Evolutionary conservation across 352 stramenopile species (phyloP).

Genomic region (Thraustochytrium sp.): DNA sequence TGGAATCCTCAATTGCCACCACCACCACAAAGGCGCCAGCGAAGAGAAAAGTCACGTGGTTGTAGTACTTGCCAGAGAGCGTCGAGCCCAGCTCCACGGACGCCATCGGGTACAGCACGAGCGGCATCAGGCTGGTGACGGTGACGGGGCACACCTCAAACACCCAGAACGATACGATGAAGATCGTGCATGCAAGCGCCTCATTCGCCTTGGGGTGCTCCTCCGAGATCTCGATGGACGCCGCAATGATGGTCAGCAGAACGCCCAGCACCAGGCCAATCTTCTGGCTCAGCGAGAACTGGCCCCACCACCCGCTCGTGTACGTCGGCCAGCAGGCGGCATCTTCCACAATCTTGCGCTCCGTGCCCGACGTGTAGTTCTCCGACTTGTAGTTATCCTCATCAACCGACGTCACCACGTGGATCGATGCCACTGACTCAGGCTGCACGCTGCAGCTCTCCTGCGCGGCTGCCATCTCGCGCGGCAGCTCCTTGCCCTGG

Average conservation of each 20-base stretch:
- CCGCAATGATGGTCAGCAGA: background rate
- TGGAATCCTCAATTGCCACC: background rate
- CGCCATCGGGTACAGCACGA: background rate
- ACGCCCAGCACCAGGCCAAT: background rate
- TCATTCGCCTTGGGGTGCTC: conserved; percentile 24
- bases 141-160: background rate
- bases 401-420: too few species aligned
- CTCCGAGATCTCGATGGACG: background rate
- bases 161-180: background rate
- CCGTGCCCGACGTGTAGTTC: too few species aligned
- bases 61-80: background rate
- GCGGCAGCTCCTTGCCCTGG: too few species aligned
- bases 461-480: too few species aligned
- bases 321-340: too few species aligned
- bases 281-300: background rate
- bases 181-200: background rate
- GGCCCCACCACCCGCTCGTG: too few species aligned
- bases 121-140: background rate
- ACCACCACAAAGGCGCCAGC: conserved; percentile 7
- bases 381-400: too few species aligned
- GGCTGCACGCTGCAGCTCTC: too few species aligned
- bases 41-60: conserved; percentile 4
- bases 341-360: too few species aligned
- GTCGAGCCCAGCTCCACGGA: background rate
- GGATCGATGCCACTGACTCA: too few species aligned